Evolutionary conservation across 306 rosid species (phyloP).

Genomic region (Corylus heterophylla): DNA sequence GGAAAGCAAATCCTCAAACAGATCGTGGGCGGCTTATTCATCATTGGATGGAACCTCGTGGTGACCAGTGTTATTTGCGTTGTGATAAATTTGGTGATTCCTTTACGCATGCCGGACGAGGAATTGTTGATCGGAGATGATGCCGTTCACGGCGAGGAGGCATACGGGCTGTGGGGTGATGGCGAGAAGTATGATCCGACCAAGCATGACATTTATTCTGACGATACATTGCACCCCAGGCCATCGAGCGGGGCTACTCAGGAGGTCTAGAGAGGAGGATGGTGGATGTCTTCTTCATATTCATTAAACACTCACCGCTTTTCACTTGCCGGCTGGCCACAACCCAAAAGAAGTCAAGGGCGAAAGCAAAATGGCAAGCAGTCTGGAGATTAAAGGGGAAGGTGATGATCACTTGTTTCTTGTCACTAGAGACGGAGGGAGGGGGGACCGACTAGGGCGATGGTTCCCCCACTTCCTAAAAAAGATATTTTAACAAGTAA

Average conservation of each 20-base stretch:
- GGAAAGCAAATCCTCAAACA: constrained; percentile 55
- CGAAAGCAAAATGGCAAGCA: background rate
- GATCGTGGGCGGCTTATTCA: constrained; percentile 43
- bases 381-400: background rate
- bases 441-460: too few relatives aligned
- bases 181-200: constrained; percentile 44
- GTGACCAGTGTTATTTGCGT: constrained; percentile 52
- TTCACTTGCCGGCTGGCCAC: background rate
- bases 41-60: constrained; percentile 52
- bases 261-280: constrained; percentile 24
- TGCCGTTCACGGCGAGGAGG: constrained; percentile 67
- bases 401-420: background rate
- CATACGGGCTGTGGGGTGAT: constrained; percentile 63
- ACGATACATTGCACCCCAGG: constrained; percentile 34
- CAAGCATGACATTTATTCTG: constrained; percentile 21
- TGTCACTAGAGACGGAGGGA: background rate
- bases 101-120: constrained; percentile 57
- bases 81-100: constrained; percentile 22
- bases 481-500: too few relatives aligned
- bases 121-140: constrained; percentile 58
- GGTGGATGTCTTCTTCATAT: background rate
- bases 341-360: background rate
- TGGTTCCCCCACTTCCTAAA: too few relatives aligned
- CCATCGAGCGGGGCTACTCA: constrained; percentile 43
- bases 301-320: background rate